A percentile compares a stretch with the other conserved stretches of the same genome.
Conservation (phyloP, 768 basidiomycete genomes). For the Sarcomyxa edulis region DNA sequence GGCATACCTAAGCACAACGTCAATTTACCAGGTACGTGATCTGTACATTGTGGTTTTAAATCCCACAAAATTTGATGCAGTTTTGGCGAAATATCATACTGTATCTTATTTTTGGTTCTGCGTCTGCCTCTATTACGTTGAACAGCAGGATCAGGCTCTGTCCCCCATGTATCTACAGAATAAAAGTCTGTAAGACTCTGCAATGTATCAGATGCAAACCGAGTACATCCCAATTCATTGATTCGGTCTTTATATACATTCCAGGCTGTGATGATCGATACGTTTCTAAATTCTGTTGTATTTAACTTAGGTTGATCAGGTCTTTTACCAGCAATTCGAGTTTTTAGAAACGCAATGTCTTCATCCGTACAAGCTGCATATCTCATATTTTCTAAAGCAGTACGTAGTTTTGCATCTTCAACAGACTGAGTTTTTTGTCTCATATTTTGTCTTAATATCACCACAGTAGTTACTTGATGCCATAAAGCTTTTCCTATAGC, state of each 20-base stretch:
- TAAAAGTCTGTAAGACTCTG: conserved; percentile 9
- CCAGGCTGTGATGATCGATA: conserved; percentile 16
- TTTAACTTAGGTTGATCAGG: conserved; percentile 1
- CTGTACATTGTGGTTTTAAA: conserved; percentile 15
- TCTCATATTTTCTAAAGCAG: conserved; percentile 19
- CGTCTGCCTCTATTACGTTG: neutral
- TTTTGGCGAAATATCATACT: conserved; percentile 1
- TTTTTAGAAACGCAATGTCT: conserved; percentile 16
- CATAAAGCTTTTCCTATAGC: conserved; percentile 17
- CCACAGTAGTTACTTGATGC: conserved; percentile 25
- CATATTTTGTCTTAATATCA: conserved; percentile 21
- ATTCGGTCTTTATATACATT: conserved; percentile 19
- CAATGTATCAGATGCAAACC: conserved; percentile 17
- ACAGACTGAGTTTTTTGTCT: conserved; percentile 10
- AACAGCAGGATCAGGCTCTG: neutral
- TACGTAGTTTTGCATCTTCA: conserved; percentile 14
- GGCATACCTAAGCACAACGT: conserved; percentile 26
- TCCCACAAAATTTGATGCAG: conserved; percentile 17
- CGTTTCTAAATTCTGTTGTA: conserved; percentile 13
- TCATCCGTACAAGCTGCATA: conserved; percentile 17
- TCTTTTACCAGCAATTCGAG: conserved; percentile 7
- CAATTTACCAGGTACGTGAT: conserved; percentile 21
- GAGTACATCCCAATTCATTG: conserved; percentile 13
- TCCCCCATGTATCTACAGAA: conserved; percentile 7
- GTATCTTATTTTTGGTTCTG: neutral